Evolutionary conservation across 208 protist species (phyloP).

Genomic region (Spongospora subterranea): DNA sequence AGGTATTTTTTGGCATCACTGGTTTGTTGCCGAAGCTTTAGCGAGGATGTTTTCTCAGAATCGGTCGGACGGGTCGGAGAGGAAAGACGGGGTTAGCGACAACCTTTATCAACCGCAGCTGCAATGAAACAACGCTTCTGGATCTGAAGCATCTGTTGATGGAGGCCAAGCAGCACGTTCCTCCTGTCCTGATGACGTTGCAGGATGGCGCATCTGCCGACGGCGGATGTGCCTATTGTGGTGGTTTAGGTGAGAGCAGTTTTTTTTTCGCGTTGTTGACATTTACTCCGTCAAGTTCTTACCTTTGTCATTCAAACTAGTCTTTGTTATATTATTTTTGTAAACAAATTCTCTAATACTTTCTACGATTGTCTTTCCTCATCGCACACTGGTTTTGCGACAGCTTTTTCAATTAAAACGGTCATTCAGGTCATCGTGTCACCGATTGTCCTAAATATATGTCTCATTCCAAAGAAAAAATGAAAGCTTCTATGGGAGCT

Average conservation of each 20-base stretch:
- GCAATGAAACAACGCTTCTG: conserved; percentile 78
- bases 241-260: conserved; percentile 80
- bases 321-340: conserved; percentile 40
- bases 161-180: conserved; percentile 83
- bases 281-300: not conserved
- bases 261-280: not conserved
- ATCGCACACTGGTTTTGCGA: too few species aligned
- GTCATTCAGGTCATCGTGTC: conserved; percentile 82
- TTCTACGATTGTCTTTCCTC: conserved; percentile 1
- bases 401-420: too few species aligned
- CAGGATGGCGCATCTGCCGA: conserved; percentile 53
- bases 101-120: conserved; percentile 83
- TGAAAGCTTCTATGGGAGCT: conserved; percentile 46
- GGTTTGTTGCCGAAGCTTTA: not conserved
- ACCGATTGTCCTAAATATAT: conserved; percentile 79
- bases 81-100: conserved; percentile 88
- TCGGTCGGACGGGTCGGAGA: conserved; percentile 86
- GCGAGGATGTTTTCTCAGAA: conserved; percentile 68
- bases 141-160: conserved; percentile 88
- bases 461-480: conserved; percentile 51
- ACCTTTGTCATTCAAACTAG: not conserved
- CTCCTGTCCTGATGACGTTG: conserved; percentile 67
- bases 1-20: not conserved
- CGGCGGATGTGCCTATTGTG: conserved; percentile 81
- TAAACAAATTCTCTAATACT: conserved; percentile 44